Conservation (phyloP, 257 asterid genomes). For the Solanum microdontum region DNA sequence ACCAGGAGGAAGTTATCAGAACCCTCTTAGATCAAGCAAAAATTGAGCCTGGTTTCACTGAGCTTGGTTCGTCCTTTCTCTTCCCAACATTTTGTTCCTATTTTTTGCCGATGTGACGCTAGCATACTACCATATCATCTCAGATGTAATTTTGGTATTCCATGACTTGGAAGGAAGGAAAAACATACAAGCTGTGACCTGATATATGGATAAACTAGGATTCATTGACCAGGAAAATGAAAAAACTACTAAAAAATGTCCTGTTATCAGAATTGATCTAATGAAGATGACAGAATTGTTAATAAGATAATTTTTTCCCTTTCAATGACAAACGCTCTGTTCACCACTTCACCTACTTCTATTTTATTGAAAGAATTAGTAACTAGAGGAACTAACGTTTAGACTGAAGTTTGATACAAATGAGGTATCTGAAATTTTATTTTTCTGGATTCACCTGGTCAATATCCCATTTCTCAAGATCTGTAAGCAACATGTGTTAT, state of each 20-base stretch:
- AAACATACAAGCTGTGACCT: not conserved
- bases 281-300: not conserved
- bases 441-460: not conserved
- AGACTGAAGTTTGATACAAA: not conserved
- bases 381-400: not conserved
- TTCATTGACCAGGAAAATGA: not conserved
- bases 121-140: not conserved
- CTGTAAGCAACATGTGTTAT: not conserved
- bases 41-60: conserved; percentile 93
- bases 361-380: not conserved
- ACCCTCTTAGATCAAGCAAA: conserved; percentile 73
- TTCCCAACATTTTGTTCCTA: not conserved
- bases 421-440: not conserved
- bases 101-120: not conserved
- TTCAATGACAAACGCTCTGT: not conserved
- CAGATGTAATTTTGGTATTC: not conserved
- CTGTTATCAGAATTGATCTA: not conserved
- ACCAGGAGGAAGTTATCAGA: conserved; percentile 70
- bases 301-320: not conserved
- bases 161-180: not conserved
- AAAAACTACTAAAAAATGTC: not conserved
- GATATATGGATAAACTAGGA: not conserved
- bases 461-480: not conserved
- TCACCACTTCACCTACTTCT: not conserved
- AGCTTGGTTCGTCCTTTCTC: conserved; percentile 50